Evolutionary conservation across 2,329 filamentous ascomycete genomes (phyloP), one percentile per base, ranked within the genome.

Genomic region (Hansfordia pulvinata): DNA sequence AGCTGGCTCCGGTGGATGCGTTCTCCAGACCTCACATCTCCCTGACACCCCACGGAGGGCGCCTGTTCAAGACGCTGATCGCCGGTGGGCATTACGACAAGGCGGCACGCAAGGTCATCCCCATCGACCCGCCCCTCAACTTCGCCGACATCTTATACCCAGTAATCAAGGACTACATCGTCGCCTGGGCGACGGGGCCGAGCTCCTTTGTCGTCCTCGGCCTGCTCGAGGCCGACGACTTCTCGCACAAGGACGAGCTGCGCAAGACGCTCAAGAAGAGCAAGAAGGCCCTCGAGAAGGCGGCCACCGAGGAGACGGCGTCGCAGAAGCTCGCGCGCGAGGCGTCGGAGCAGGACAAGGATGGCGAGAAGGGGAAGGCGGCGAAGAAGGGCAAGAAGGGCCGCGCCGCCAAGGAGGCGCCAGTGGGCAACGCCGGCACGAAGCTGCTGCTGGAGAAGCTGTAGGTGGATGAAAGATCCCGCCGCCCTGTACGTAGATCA

Each of bases 11-110:
- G 6, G 14, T 16, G 4, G 47, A 50, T 16, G 32, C 53, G 10
- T 41, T 53, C 10, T 39, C 52, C 4, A 46, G 44, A 13, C 44
- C 52, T 17, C 77, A 84, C 45, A 62, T 79, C 29, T 68, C 73
- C 15, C 60, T 68, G 41, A 64, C 68, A 19, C 47, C 72, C 1
- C 64, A 64, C 39, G 79, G 74, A 20, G 84, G 82, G 10, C 77
- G 84, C 32, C 79, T 94, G 76, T 67, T 96, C 42, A 94, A 93
- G 59, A 79, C 79, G 0, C 68, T 98, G 6, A 85, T 94, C 14
- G 77, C 84, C 29, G 90, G 90, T 21, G 90, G 92, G 15, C 76
- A 74, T 31, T 98, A 81, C 47, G 84, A 96, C 52, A 71, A 72
- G 33, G 64, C 64, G 22, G 64, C 71, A 3, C 84, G 84, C 53